Evolutionary conservation across 345 rosid species (phyloP).

Genomic region (Schrenkiella parvula): DNA sequence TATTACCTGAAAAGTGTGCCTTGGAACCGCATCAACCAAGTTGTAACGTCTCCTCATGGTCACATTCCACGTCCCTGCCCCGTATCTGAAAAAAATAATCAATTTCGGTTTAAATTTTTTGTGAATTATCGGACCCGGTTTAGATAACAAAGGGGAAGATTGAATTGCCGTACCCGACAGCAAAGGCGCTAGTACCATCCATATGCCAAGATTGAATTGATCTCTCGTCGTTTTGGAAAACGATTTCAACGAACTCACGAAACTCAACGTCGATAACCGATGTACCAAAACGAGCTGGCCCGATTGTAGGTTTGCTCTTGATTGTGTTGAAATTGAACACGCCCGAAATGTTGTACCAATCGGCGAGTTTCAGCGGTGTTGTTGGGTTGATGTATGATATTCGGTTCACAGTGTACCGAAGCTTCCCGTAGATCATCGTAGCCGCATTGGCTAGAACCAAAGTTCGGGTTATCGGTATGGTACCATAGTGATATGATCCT

Average conservation of each 20-base stretch:
- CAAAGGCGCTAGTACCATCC: constrained; percentile 58
- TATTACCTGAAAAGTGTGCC: constrained; percentile 67
- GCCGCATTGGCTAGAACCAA: constrained; percentile 44
- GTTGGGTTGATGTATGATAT: constrained; percentile 56
- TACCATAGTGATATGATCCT: constrained; percentile 80
- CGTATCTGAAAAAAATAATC: constrained; percentile 39
- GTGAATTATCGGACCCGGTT: background rate
- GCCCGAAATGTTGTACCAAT: constrained; percentile 61
- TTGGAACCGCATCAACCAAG: constrained; percentile 50
- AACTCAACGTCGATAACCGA: constrained; percentile 44
- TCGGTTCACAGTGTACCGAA: constrained; percentile 65
- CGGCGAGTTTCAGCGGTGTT: constrained; percentile 82
- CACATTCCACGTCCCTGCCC: constrained; percentile 50
- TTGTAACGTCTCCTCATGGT: constrained; percentile 55
- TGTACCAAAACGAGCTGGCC: constrained; percentile 35
- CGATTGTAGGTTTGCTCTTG: constrained; percentile 39
- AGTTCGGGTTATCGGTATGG: constrained; percentile 44
- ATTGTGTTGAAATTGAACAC: constrained; percentile 54
- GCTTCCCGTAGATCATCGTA: constrained; percentile 42
- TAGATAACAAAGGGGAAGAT: background rate
- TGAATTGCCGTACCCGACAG: constrained; percentile 66
- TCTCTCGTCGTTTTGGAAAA: constrained; percentile 64
- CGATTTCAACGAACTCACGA: constrained; percentile 67
- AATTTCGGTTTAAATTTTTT: background rate
- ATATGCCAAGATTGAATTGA: constrained; percentile 75